Evolutionary conservation across 140 eudicot species (phyloP).

Genomic region (Bidens hawaiensis): DNA sequence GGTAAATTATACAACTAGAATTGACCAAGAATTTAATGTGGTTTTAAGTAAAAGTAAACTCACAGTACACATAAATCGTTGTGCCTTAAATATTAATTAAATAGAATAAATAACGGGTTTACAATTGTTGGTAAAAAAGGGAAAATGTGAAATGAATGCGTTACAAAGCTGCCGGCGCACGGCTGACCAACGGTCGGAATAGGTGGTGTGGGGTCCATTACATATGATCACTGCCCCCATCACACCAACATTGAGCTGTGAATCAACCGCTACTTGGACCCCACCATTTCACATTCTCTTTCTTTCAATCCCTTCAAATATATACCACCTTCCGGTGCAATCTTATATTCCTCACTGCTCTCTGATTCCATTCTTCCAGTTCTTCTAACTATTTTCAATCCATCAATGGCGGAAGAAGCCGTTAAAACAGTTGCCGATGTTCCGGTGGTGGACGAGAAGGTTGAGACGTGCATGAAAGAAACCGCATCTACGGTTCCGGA

Average conservation of each 20-base stretch:
- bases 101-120: no score
- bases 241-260: conserved; percentile 44
- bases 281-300: conserved; percentile 18
- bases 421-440: conserved; percentile 32
- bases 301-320: not conserved
- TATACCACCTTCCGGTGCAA: not conserved
- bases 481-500: conserved; percentile 15
- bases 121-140: not conserved
- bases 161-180: conserved; percentile 30
- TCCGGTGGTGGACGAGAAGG: conserved; percentile 39
- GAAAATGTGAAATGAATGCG: not conserved
- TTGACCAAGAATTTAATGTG: no score
- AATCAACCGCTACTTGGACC: conserved; percentile 26
- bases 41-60: no score
- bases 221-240: conserved; percentile 38
- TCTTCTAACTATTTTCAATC: not conserved
- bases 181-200: conserved; percentile 38
- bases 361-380: not conserved
- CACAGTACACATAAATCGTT: not conserved
- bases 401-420: conserved; percentile 42
- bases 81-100: no score
- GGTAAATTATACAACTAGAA: no score
- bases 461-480: conserved; percentile 26
- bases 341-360: not conserved
- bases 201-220: conserved; percentile 22